Conservation (phyloP, 1,284 basidiomycete species). For the Ustilago bromivora region DNA sequence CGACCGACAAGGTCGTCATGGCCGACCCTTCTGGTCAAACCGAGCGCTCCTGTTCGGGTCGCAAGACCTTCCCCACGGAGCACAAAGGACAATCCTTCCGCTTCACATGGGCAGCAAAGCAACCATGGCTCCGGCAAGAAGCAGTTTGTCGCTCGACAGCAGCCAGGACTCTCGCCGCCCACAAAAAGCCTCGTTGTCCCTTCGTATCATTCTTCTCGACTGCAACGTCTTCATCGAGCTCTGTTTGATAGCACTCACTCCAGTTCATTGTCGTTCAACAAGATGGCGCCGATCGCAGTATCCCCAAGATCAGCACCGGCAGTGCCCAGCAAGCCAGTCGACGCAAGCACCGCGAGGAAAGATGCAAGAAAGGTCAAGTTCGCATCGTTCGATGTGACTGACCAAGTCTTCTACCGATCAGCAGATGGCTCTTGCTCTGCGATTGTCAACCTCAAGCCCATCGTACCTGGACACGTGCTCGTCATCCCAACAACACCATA, state of each 20-base stretch:
- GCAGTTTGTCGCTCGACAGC: conserved; percentile 18
- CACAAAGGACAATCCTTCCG: background rate
- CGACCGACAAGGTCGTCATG: conserved; percentile 42
- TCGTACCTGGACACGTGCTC: conserved; percentile 66
- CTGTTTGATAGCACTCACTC: background rate
- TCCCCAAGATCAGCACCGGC: conserved; percentile 39
- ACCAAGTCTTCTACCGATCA: conserved; percentile 55
- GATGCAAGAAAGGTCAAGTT: conserved; percentile 30
- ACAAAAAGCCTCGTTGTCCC: conserved; percentile 34
- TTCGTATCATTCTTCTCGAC: conserved; percentile 27
- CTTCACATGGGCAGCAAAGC: background rate
- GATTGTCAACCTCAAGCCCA: conserved; percentile 68
- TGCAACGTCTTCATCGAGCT: conserved; percentile 27
- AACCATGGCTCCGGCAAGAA: background rate
- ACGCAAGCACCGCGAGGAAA: background rate
- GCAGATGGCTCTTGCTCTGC: conserved; percentile 30
- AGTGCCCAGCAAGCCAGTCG: conserved; percentile 11
- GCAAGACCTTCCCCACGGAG: background rate
- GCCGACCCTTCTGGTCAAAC: conserved; percentile 40
- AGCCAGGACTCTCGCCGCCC: background rate
- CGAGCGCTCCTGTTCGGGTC: background rate
- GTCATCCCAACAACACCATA: conserved; percentile 61
- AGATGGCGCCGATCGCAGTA: conserved; percentile 44
- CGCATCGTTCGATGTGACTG: conserved; percentile 52
- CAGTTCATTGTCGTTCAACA: conserved; percentile 3